phyloP scores from a whole-genome alignment of 2,329 filamentous ascomycete genomes.

The Diaporthe vaccinii region DNA sequence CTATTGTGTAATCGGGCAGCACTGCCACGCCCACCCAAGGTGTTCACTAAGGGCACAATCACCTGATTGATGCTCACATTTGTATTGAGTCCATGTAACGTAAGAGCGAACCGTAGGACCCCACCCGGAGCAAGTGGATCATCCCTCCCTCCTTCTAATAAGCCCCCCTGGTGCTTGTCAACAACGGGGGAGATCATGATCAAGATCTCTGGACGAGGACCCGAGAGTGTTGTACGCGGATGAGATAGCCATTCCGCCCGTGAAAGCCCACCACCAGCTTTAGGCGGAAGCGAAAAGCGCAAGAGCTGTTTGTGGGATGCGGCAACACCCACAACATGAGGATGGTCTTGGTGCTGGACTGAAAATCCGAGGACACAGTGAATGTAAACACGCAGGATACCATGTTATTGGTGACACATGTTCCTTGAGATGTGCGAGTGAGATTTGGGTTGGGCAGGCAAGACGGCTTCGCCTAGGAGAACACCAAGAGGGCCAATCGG shows the following conservation, averaged over 20 bases:
- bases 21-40: background rate
- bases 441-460: background rate
- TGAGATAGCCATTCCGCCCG: background rate
- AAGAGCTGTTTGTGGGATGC: background rate
- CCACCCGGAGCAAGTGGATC: background rate
- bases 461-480: background rate
- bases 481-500: background rate
- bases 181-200: background rate
- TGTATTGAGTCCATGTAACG: slow-evolving; percentile 16
- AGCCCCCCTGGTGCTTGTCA: background rate
- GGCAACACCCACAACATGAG: background rate
- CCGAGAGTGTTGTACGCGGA: background rate
- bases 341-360: background rate
- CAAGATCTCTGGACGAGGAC: background rate
- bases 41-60: background rate
- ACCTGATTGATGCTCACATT: slow-evolving; percentile 12
- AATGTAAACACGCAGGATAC: background rate
- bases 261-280: background rate
- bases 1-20: background rate
- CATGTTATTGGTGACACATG: background rate
- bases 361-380: background rate
- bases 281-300: background rate
- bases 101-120: background rate
- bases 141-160: background rate
- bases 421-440: background rate